Conservation (phyloP, 1,284 basidiomycete species). For the Cutaneotrichosporon daszewskae region DNA sequence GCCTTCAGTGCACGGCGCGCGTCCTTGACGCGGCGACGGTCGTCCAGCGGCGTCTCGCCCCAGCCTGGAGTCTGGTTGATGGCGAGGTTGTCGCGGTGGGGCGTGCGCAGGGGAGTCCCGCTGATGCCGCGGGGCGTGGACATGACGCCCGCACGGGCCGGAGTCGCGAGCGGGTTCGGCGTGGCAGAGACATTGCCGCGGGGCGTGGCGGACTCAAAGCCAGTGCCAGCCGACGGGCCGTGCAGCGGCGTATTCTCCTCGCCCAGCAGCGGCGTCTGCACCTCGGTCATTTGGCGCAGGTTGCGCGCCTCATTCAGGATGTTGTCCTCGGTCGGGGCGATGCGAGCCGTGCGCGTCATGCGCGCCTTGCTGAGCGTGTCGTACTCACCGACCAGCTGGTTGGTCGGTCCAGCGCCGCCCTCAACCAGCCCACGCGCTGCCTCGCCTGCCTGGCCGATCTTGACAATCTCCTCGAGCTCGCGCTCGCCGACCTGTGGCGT, state of each 20-base stretch:
- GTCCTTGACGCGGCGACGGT: constrained; percentile 59
- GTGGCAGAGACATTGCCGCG: constrained; percentile 72
- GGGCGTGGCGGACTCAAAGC: constrained; percentile 86
- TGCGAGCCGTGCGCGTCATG: constrained; percentile 87
- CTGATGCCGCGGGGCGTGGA: constrained; percentile 59
- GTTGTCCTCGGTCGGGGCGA: constrained; percentile 75
- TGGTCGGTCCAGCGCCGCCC: constrained; percentile 64
- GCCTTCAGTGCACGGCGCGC: constrained; percentile 68
- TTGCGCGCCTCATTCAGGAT: constrained; percentile 93
- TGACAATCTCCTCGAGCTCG: constrained; percentile 97
- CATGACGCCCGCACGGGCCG: constrained; percentile 54
- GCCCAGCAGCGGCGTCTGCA: constrained; percentile 90
- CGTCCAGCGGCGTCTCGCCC: constrained; percentile 69
- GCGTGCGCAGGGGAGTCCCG: constrained; percentile 80
- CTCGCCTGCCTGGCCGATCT: constrained; percentile 91
- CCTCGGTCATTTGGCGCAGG: constrained; percentile 81
- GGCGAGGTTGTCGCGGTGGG: constrained; percentile 80
- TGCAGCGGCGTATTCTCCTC: constrained; percentile 94
- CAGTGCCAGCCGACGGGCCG: constrained; percentile 59
- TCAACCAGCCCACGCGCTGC: constrained; percentile 74
- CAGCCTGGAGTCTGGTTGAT: constrained; percentile 69
- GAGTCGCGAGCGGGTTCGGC: constrained; percentile 91
- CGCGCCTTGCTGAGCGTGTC: constrained; percentile 78
- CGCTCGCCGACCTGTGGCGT: constrained; percentile 89
- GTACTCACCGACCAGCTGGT: constrained; percentile 82